Base-by-base conservation (phyloP, 331 rosid species). In the Pyrus hybrid region DNA sequence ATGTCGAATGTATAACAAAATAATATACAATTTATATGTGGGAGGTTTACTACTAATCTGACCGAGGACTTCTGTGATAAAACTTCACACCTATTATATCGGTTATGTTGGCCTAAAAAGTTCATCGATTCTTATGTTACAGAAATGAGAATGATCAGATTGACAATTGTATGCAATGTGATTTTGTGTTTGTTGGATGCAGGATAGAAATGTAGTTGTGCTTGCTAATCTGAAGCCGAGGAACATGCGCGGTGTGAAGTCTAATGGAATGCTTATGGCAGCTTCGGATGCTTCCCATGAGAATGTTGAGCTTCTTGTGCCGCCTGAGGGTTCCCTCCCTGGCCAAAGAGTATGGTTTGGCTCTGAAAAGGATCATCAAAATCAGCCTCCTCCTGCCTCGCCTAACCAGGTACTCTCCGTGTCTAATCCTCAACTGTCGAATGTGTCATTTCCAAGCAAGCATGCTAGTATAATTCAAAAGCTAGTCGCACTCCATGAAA, bases 271-370 rank as follows among this genome's bases (percentile, higher is more conserved):
- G 99, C 91, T 94, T 74, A 87, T 94, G 97, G 99, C 97, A 43
- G 99, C 99, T 76, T 92, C 97, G 72, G 97, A 94, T 85, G 83
- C 87, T 47, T 83, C 87, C 56, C 97, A 90, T 71, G 92, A 87
- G 69, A 87, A 85, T 75, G 93, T 94, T 74, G 96, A 94, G 87
- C 97, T 92, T 86, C 91, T 94, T 70, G 83, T 79, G 73, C 97
- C 99, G 63, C 97, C 97, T 3, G 87, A 86, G 70, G 91, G 79
- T 81, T 93, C 97, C 51, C 79, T 74, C 61, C 90, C 93, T 17
- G 99, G 99, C 7, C 90, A 94, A 83, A 89, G 97, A 80, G 78
- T 94, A 73, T 94, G 99, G 99, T 92, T 94, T 82, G 97, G 97
- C 76, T 87, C 86, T 16, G 92, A 82, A 77, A 76, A 79, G 69